Evolutionary conservation across 2,329 filamentous ascomycete genomes (phyloP).

Genomic region (Claviceps spartinae): DNA sequence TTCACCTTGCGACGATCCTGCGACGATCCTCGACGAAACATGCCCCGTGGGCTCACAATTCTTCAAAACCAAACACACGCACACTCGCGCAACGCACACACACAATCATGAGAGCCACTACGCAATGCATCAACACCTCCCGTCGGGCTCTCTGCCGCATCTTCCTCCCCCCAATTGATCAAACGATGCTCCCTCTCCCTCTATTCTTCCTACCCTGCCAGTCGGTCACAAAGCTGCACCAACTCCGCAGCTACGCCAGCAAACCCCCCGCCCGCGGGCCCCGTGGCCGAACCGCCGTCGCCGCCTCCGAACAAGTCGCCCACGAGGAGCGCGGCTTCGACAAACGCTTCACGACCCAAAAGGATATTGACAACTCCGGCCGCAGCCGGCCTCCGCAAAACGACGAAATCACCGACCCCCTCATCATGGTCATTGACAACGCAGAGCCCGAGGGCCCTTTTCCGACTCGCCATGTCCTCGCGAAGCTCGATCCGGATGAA

Average conservation of each 20-base stretch:
- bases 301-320: constrained; percentile 3
- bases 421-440: constrained; percentile 28
- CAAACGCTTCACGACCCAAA: constrained; percentile 22
- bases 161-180: constrained; percentile 22
- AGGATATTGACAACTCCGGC: constrained; percentile 19
- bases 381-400: constrained; percentile 28
- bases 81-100: neutral
- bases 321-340: constrained; percentile 15
- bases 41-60: neutral
- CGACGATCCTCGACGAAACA: neutral
- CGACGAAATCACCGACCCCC: constrained; percentile 29
- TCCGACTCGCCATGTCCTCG: constrained; percentile 26
- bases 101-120: constrained; percentile 22
- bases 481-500: constrained; percentile 19
- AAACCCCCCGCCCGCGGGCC: neutral
- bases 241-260: neutral
- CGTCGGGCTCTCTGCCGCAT: constrained; percentile 32
- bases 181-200: neutral
- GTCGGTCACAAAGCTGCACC: neutral
- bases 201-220: neutral
- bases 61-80: neutral
- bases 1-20: too few relatives aligned
- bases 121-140: constrained; percentile 27
- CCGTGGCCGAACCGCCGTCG: constrained; percentile 1
- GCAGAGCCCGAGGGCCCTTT: constrained; percentile 26